Base-by-base conservation (phyloP, 768 basidiomycete species). In the Austroboletus festivus region DNA sequence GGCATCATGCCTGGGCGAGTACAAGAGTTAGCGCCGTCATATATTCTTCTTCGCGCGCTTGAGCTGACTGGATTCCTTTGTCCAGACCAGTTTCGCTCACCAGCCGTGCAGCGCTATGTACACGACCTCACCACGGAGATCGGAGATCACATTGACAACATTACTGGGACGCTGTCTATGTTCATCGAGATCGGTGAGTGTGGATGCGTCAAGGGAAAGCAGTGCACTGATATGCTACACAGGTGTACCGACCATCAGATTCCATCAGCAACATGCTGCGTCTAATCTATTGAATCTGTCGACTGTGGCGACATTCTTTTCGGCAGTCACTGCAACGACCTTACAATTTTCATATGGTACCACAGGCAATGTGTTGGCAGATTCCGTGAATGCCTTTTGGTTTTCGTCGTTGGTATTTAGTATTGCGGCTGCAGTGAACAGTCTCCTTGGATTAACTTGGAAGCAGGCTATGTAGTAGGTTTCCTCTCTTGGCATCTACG, bases 401-500 rank as follows among this genome's bases (percentile, higher is more conserved):
- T 79, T 80, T 55, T 76, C 73, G 2, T 79, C 78, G 3, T 50
- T 79, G 46, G 76, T 79, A 30, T 80, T 79, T 64, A 78, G 75
- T 44, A 79, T 79, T 43, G 73, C 73, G 18, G 74, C 78, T 5
- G 78, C 78, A 21, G 78, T 79, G 42, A 79, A 79, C 57, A 76
- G 74, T 61, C 64, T 79, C 16, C 55, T 79, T 5, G 77, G 78
- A 28, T 50, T 80, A 23, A 79, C 78, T 1, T 79, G 77, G 77
- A 80, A 77, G 60, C 76, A 79, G 55, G 76, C 77, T 21, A 76
- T 78, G 74, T 79, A 79, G 76, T 78, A 67, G 30, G 76, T 70
- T 43, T 28, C 12, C 12, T 41, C 51, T 57, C 39, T 43, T 19
- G 53, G 47, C 43, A 50, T 47, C 43, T 45, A 13, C 38, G 44